Evolutionary conservation across 768 basidiomycete genomes (phyloP), one percentile per base, ranked within the genome.

Genomic region (Holtermannia corniformis): DNA sequence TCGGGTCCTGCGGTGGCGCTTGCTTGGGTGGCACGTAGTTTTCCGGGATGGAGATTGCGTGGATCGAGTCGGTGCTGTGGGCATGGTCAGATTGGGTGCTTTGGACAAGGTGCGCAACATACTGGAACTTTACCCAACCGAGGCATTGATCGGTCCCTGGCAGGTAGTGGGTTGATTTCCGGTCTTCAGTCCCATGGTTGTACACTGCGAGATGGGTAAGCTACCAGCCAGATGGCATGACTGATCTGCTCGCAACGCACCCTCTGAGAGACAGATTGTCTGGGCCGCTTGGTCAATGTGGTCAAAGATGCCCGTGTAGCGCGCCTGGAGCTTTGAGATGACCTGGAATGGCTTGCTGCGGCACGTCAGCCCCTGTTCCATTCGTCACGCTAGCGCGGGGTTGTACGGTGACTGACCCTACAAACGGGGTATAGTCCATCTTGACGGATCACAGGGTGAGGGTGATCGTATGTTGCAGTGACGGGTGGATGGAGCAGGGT

Each of bases 241-340:
- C 43, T n/a, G n/a, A 16, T 5, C 12, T n/a, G 32, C 19, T 5
- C 10, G 16, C 16, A 48, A 49, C 64, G 59, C 14, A 68, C 67
- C 67, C 26, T 65, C 54, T 3, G 56, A 49, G 14, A 68, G 53
- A 59, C 67, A 68, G 44, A 68, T 65, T 2, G 64, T 65, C 55
- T 63, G 64, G 47, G 61, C 61, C 41, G 60, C 60, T 47, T 65
- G 67, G 32, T 55, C 51, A 53, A 68, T 65, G 47, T 61, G 62
- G 49, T 68, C 67, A 46, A 68, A 68, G 13, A 68, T 68, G 32
- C 67, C 67, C 12, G 67, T 68, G 50, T 68, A 68, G 46, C 67
- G 44, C 11, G 63, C 62, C n/a, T 62, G 64, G n/a, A 65, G 58
- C 37, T 64, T 65, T 5, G 67, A 68, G 41, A 68, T 54, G 27